Evolutionary conservation across 2,329 filamentous ascomycete genomes (phyloP), one percentile per base, ranked within the genome.

Genomic region (Pyrenochaeta sp.): DNA sequence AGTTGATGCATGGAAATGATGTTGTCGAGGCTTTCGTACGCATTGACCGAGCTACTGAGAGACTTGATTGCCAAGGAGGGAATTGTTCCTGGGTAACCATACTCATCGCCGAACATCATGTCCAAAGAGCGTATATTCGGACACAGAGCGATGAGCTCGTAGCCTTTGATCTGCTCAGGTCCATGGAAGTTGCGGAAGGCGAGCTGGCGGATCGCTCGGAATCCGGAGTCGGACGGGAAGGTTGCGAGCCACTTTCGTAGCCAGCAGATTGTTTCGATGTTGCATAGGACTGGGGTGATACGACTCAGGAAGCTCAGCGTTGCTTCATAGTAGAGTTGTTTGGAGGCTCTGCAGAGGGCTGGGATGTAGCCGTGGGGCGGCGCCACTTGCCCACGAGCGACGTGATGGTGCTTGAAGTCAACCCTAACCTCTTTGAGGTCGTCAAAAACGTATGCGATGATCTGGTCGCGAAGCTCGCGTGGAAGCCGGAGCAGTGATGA

Each of bases 101-200:
- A 54, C 34, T 60, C 58, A 28, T 54, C 50, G 28, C 54, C 50
- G 13, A 60, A 39, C 53, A 54, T 56, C 9, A 60, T 25, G 15
- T 51, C 27, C 47, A 56, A 27, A 7, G 5, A 37, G 19, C 54
- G 46, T n/a, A 60, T 10, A 15, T 57, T 60, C 8, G 40, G 25
- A n/a, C 46, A 57, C 8, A 54, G 22, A 3, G 50, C 36, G 6
- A 57, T 51, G 10, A 56, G 50, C 22, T 60, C 50, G 19, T 44
- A 51, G 22, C 58, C 53, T 22, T 52, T 54, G 43, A 49, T 49
- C 28, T 61, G 58, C 43, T 61, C 53, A 10, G 50, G 46, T 12
- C 58, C 53, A 30, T 61, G 50, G 54, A 61, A 57, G 43, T 55
- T 56, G 46, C 58, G 58, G 30, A 61, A 54, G 9, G 51, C n/a